Evolutionary conservation across 352 stramenopile genomes (phyloP), one percentile per base, ranked within the genome.

Genomic region (Phytophthora pseudosyringae): DNA sequence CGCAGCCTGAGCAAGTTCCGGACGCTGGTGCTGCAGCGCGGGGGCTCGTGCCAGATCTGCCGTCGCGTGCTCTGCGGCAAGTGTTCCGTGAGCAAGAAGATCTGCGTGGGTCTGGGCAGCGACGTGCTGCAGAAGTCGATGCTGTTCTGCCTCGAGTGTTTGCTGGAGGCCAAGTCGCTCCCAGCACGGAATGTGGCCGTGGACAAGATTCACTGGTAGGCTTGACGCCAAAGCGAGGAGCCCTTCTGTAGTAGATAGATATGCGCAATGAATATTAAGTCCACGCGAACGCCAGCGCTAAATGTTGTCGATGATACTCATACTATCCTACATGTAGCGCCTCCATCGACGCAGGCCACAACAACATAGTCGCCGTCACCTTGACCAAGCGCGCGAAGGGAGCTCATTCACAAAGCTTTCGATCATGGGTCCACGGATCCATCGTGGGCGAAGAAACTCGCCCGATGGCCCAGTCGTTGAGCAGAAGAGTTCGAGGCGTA

Each of bases 71-170:
- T 82, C 2, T 82, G 74, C 38, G 55, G 64, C 21, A 75, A 72
- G 28, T 82, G 74, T 51, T 77, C 61, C 0, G 67, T 82, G 39
- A 71, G 44, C 49, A 82, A 80, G 54, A 79, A 77, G 57, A 75
- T 82, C 26, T 73, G 60, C 25, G 31, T 79, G 25, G 55, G 59
- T 11, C 46, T 77, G 6, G 71, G 66, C 0, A 63, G 47, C 31
- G 67, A 75, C 25, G 59, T 69, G 11, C 11, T 80, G 48, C 44
- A 70, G 40, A 75, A 78, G 44, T 68, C 57, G 5, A 64, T 77
- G 45, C 29, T 75, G 9, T 82, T 82, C 44, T 82, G 74, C 39
- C 55, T 82, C 45, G 58, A 78, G 49, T 82, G 74, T 54, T 61
- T 80, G 49, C 48, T 79, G 12, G 67, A 80, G 28, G 71, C 70